Percentiles rank a stretch among this genome's conserved stretches.
These are phyloP conservation scores for Potentilla sterilis DNA, from an alignment of 306 rosid genomes.

Conservation along the genomic window DNA sequence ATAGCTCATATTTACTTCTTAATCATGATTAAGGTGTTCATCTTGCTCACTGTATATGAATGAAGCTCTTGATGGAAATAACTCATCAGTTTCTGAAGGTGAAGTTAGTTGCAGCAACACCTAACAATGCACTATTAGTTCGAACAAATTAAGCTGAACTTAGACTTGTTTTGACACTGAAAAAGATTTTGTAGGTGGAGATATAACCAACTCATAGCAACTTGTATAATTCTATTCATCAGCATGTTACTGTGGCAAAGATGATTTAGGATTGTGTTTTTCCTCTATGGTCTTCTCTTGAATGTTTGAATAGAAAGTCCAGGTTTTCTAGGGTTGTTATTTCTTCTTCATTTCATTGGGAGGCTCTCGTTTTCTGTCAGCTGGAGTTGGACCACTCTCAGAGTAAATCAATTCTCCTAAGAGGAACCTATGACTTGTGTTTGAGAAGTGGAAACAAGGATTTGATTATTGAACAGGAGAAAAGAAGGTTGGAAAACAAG, in stretches of 20 bases:
- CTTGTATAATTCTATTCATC: neutral
- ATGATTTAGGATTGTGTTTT: constrained; percentile 10
- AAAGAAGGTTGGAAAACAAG: neutral
- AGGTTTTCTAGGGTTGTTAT: neutral
- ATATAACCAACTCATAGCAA: constrained; percentile 5
- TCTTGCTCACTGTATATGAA: constrained; percentile 45
- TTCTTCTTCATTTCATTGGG: neutral
- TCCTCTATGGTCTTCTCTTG: constrained; percentile 5
- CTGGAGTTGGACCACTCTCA: constrained; percentile 18
- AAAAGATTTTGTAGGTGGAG: neutral
- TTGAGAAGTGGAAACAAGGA: constrained; percentile 4
- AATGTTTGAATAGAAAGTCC: constrained; percentile 2
- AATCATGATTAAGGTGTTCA: neutral
- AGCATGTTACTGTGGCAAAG: constrained; percentile 20
- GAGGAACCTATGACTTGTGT: neutral
- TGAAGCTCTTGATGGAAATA: constrained; percentile 26
- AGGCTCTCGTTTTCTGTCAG: constrained; percentile 1
- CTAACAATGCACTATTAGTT: constrained; percentile 28
- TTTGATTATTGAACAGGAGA: neutral
- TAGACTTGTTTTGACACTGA: constrained; percentile 1
- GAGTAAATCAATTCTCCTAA: neutral
- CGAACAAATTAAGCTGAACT: neutral
- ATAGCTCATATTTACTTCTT: neutral
- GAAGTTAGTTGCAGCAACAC: constrained; percentile 43
- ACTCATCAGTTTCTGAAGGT: constrained; percentile 18